Conservation (phyloP, 352 stramenopile species). For the Globisporangium cederbergense region DNA sequence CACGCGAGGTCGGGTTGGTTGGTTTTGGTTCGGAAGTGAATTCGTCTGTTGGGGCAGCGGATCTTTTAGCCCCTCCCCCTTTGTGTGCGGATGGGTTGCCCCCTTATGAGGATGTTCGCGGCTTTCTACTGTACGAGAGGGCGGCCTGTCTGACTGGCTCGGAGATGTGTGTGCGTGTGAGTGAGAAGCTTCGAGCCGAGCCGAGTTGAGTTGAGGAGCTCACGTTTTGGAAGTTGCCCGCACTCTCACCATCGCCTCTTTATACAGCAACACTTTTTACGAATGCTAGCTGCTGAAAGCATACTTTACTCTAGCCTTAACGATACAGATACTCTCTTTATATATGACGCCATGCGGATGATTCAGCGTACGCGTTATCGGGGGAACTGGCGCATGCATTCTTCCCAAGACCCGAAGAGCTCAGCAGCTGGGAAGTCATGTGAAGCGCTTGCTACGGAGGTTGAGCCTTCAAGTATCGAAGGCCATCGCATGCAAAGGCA, state of each 20-base stretch:
- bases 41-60: conserved; percentile 7
- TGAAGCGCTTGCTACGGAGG: not conserved
- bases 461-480: not conserved
- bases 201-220: not conserved
- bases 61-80: not conserved
- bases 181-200: not conserved
- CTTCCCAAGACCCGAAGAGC: not conserved
- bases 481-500: not conserved
- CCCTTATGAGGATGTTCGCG: not conserved
- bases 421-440: not conserved
- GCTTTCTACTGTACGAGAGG: not conserved
- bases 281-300: not conserved
- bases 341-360: not conserved
- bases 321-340: not conserved
- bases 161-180: conserved; percentile 1
- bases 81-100: not conserved
- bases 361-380: not conserved
- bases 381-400: not conserved
- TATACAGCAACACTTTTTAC: not conserved
- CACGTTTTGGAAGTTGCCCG: not conserved
- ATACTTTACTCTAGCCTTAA: not conserved
- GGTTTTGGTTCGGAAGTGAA: not conserved
- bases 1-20: not conserved
- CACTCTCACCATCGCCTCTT: not conserved
- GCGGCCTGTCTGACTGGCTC: not conserved